These are phyloP conservation scores for Rubia peregrina DNA, from an alignment of 305 asterid genomes.

Conservation along the genomic window DNA sequence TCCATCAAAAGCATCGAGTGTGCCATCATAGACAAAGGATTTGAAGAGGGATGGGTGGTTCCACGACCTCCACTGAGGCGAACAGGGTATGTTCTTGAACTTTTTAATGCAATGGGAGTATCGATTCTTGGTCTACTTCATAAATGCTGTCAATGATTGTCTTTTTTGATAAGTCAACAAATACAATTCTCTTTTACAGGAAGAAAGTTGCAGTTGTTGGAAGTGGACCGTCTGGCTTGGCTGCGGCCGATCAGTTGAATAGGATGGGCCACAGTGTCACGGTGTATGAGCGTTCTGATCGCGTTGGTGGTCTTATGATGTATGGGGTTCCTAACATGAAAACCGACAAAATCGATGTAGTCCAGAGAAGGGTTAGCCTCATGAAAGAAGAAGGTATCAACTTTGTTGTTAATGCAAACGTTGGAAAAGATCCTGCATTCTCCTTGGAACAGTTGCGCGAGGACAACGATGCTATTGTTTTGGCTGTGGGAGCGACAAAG, in stretches of 20 bases:
- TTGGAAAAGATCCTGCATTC: constrained; percentile 69
- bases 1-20: constrained; percentile 94
- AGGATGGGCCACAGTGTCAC: constrained; percentile 84
- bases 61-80: constrained; percentile 86
- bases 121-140: too few relatives aligned
- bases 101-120: neutral
- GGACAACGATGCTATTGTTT: constrained; percentile 74
- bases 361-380: constrained; percentile 88
- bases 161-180: constrained; percentile 14
- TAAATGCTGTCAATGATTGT: neutral
- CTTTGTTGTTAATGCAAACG: constrained; percentile 77
- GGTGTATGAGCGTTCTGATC: constrained; percentile 89
- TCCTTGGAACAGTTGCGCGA: constrained; percentile 60
- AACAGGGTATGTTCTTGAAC: constrained; percentile 49
- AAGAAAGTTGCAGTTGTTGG: constrained; percentile 80
- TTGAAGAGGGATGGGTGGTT: constrained; percentile 98
- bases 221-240: constrained; percentile 98
- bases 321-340: constrained; percentile 99
- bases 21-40: constrained; percentile 91
- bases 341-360: constrained; percentile 77
- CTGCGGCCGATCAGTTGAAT: constrained; percentile 97
- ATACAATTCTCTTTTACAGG: constrained; percentile 31
- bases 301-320: constrained; percentile 99
- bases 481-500: constrained; percentile 96
- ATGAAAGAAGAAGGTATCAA: constrained; percentile 90